Base-by-base conservation (phyloP, 1,139 yeast genomes). In the Candida freyschussii region DNA sequence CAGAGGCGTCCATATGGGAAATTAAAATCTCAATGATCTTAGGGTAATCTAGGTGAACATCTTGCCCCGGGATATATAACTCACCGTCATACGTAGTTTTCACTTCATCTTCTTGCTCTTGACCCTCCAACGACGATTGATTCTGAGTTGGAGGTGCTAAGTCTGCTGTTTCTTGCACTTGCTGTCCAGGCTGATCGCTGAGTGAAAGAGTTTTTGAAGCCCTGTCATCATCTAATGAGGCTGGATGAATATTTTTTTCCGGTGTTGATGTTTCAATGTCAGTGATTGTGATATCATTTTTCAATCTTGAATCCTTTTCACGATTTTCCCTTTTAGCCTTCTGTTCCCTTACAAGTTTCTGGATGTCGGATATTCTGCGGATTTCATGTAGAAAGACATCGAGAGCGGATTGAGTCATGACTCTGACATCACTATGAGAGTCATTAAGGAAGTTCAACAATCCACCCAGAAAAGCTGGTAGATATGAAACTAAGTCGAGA, bases 401-500 rank as follows among this genome's bases (percentile, higher is more conserved):
- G 41, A 93, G 59, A 19, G 87, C 71, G 29, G 82, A 78, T 42
- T 82, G 85, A 0, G 97, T 87, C 29, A 86, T 89, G 4, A 81
- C 78, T 41, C 95, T 69, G 6, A 93, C 95, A 55, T 91, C 98
- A 29, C 80, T 77, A 37, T 89, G 89, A 2, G 94, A 70, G 47
- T 84, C 91, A 45, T 86, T 84, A 37, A 91, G 63, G 53, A 86
- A 91, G 20, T 78, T 72, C 33, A 91, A 66, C 36, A 93, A 64
- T 0, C 96, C 96, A 33, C 89, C 94, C 27, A 93, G 66, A 55
- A 91, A 86, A 29, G 86, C 84, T 1, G 98, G 96, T 30, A 93
- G 64, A 53, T 83, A 91, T 0, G 94, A 75, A 15, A 91, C 78
- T 40, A 93, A 64, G 48, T 91, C 96, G 40, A 91, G 65, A 30